These are phyloP conservation scores for Chalciporus piperatoides DNA, from an alignment of 1,284 basidiomycete genomes.

Conservation along the genomic window DNA sequence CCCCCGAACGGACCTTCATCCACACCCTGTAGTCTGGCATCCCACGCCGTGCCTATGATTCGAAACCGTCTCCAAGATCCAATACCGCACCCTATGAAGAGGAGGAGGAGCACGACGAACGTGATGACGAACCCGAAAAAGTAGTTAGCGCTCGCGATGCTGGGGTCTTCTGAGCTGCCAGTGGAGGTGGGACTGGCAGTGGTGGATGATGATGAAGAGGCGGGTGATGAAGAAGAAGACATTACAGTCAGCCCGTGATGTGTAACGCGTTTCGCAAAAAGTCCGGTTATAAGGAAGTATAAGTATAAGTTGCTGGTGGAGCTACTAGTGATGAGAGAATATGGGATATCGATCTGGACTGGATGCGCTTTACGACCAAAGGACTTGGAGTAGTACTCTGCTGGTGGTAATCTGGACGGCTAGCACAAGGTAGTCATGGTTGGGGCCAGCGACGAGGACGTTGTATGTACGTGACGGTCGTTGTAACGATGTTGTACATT, in stretches of 20 bases:
- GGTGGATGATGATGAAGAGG: background rate
- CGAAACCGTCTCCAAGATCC: slow-evolving; percentile 44
- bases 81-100: slow-evolving; percentile 56
- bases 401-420: slow-evolving; percentile 11
- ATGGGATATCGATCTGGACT: slow-evolving; percentile 14
- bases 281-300: background rate
- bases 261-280: background rate
- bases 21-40: slow-evolving; percentile 20
- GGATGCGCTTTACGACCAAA: slow-evolving; percentile 19
- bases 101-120: slow-evolving; percentile 53
- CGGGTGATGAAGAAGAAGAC: background rate
- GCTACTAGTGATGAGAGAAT: background rate
- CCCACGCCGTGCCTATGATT: slow-evolving; percentile 20
- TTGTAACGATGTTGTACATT: background rate
- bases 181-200: background rate
- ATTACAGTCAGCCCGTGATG: slow-evolving; percentile 9
- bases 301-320: background rate
- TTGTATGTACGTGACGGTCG: background rate
- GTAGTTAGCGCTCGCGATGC: slow-evolving; percentile 39
- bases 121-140: slow-evolving; percentile 64
- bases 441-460: background rate
- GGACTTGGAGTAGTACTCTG: slow-evolving; percentile 1
- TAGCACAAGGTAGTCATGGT: background rate
- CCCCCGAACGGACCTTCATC: slow-evolving; percentile 6
- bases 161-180: background rate